Percentiles rank a stretch among this genome's conserved stretches.
phyloP scores from a whole-genome alignment of 1,284 basidiomycete species.

The Schizopora paradoxa region DNA sequence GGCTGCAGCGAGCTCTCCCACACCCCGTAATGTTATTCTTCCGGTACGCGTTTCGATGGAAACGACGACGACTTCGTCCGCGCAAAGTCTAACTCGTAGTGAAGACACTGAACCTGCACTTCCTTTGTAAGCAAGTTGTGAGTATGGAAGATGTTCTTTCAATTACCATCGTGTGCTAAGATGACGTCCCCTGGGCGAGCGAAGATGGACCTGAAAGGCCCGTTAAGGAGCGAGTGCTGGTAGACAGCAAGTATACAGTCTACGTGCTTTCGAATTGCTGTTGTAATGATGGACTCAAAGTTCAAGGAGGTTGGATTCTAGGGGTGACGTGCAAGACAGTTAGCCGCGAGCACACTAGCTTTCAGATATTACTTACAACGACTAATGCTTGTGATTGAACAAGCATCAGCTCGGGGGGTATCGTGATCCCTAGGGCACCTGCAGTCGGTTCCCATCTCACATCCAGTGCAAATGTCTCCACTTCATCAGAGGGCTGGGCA shows the following conservation, averaged over 20 bases:
- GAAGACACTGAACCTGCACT: conserved; percentile 44
- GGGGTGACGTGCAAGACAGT: too few relatives aligned
- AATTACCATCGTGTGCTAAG: conserved; percentile 48
- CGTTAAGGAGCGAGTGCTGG: conserved; percentile 46
- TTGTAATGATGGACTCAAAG: conserved; percentile 58
- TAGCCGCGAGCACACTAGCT: background rate
- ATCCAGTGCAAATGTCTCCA: conserved; percentile 52
- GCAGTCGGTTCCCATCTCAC: conserved; percentile 65
- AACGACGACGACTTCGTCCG: conserved; percentile 65
- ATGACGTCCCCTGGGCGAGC: conserved; percentile 51
- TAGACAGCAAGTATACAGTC: conserved; percentile 52
- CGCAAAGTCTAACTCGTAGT: conserved; percentile 61
- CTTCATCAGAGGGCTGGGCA: conserved; percentile 58
- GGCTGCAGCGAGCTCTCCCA: conserved; percentile 67
- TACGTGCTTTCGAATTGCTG: conserved; percentile 56
- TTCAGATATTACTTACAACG: conserved; percentile 36
- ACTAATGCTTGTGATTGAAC: conserved; percentile 37
- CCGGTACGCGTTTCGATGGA: conserved; percentile 72
- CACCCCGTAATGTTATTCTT: conserved; percentile 62
- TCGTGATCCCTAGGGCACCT: conserved; percentile 50
- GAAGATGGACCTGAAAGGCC: conserved; percentile 49
- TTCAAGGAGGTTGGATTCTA: conserved; percentile 68
- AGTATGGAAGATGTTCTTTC: conserved; percentile 1
- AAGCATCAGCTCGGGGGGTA: conserved; percentile 39
- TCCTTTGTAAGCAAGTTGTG: conserved; percentile 13